Evolutionary conservation across 371 early-diverging fungal species (phyloP).

Genomic region (Mortierella sp.): DNA sequence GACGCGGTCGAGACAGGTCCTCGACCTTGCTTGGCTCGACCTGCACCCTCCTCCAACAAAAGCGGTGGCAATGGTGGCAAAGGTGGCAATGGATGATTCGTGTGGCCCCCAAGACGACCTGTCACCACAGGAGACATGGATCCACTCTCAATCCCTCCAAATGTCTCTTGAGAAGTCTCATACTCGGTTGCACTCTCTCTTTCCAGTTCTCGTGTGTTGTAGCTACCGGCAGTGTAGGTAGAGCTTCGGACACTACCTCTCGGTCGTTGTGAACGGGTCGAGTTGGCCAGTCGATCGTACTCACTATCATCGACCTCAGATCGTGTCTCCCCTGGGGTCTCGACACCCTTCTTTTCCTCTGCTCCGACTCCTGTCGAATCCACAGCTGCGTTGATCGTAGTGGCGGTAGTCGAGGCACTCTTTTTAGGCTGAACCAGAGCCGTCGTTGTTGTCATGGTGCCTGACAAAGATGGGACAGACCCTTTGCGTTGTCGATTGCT

Average conservation of each 20-base stretch:
- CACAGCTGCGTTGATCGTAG: not conserved
- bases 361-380: no score
- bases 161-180: constrained; percentile 46
- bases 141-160: constrained; percentile 15
- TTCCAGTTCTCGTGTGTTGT: not conserved
- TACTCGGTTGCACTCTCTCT: constrained; percentile 47
- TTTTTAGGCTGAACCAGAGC: constrained; percentile 6
- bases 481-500: no score
- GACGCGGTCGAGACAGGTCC: not conserved
- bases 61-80: no score
- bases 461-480: no score
- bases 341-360: not conserved
- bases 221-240: no score
- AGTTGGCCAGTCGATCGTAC: constrained; percentile 10
- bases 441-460: not conserved
- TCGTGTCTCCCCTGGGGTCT: constrained; percentile 4
- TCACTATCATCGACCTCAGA: constrained; percentile 37
- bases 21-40: not conserved
- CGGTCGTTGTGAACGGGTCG: no score
- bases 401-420: constrained; percentile 13
- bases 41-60: no score
- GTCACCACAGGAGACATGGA: not conserved
- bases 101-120: not conserved
- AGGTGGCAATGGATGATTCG: not conserved
- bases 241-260: no score